Evolutionary conservation across 2,329 filamentous ascomycete species (phyloP).

Genomic region (Cordyceps cateniannulata): DNA sequence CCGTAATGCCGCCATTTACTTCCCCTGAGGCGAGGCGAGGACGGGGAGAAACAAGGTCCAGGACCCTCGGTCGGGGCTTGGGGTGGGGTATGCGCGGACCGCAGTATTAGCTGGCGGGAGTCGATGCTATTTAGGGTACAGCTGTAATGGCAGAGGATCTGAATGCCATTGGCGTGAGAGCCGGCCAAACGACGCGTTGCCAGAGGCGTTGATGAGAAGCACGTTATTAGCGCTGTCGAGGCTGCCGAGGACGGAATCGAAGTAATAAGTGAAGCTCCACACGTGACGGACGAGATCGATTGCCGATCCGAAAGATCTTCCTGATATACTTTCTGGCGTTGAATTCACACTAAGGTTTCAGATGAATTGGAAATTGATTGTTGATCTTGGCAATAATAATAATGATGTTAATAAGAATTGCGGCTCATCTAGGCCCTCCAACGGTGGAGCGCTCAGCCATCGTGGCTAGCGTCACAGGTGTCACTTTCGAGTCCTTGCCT

Average conservation of each 20-base stretch:
- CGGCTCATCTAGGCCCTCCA: too few species aligned
- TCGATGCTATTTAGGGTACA: background rate
- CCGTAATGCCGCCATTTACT: slow-evolving; percentile 16
- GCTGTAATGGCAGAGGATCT: background rate
- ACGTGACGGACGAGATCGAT: slow-evolving; percentile 4
- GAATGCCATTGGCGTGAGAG: background rate
- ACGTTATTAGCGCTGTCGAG: background rate
- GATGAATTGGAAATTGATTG: background rate
- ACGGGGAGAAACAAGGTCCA: background rate
- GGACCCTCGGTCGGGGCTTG: background rate
- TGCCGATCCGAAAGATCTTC: background rate
- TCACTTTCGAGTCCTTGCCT: too few species aligned
- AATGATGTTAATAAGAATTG: background rate
- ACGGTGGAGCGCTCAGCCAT: too few species aligned
- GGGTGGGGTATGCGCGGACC: background rate
- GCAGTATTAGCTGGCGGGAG: background rate
- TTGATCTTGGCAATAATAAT: background rate
- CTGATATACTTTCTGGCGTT: background rate
- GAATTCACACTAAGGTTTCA: too few species aligned
- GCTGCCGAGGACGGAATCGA: background rate
- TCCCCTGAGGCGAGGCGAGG: background rate
- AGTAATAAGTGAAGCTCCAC: background rate
- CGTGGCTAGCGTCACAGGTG: too few species aligned
- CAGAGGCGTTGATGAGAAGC: background rate
- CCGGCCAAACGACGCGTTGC: background rate